Conservation (phyloP, 352 stramenopile species). For the Plasmopara viticola region DNA sequence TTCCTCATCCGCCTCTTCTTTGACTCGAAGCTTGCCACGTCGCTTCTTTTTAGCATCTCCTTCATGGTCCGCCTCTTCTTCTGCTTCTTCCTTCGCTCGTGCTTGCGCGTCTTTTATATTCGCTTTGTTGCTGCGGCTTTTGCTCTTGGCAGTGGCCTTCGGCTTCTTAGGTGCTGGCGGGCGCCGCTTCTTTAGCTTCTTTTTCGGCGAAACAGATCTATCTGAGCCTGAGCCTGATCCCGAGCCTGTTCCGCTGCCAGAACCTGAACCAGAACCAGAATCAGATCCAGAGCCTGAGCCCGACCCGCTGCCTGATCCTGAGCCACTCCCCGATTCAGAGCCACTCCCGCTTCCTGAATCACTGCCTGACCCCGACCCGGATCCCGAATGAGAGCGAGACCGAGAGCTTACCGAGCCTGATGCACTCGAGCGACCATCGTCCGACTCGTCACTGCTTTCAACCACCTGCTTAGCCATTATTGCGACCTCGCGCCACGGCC, state of each 20-base stretch:
- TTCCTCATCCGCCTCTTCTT: slow-evolving; percentile 37
- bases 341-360: slow-evolving; percentile 11
- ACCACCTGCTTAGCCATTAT: slow-evolving; percentile 66
- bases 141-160: slow-evolving; percentile 27
- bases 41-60: slow-evolving; percentile 22
- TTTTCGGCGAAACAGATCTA: slow-evolving; percentile 26
- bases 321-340: slow-evolving; percentile 27
- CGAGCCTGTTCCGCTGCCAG: slow-evolving; percentile 25
- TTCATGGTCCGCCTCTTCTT: slow-evolving; percentile 56
- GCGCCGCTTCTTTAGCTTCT: slow-evolving; percentile 46
- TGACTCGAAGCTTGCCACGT: slow-evolving; percentile 30
- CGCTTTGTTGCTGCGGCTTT: slow-evolving; percentile 14
- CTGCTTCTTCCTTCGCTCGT: slow-evolving; percentile 41
- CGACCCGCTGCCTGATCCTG: slow-evolving; percentile 29
- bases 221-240: slow-evolving; percentile 28
- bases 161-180: slow-evolving; percentile 32
- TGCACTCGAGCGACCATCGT: slow-evolving; percentile 47
- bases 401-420: slow-evolving; percentile 56
- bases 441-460: slow-evolving; percentile 72
- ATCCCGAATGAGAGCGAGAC: slow-evolving; percentile 41
- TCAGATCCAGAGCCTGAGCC: slow-evolving; percentile 28
- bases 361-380: slow-evolving; percentile 22
- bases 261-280: slow-evolving; percentile 27
- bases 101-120: slow-evolving; percentile 30
- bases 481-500: neutral